Evolutionary conservation across 192 early-diverging fungal species (phyloP).

Genomic region (Backusella morwellensis): DNA sequence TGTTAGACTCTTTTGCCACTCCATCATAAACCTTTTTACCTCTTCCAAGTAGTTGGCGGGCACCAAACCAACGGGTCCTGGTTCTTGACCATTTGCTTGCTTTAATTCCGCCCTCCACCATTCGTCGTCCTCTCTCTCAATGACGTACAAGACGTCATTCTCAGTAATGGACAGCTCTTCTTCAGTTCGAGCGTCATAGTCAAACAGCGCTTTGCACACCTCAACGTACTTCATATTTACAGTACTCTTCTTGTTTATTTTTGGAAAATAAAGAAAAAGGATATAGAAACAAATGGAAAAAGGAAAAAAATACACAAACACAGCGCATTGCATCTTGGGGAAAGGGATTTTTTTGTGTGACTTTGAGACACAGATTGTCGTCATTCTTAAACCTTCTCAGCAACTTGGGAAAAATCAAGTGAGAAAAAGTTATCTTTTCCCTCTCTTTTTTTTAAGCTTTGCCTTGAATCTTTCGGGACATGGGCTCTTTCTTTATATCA

Average conservation of each 20-base stretch:
- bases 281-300: too few species aligned
- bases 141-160: slow-evolving; percentile 82
- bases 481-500: too few species aligned
- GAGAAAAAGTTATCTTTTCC: too few species aligned
- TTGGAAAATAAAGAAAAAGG: not conserved
- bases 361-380: too few species aligned
- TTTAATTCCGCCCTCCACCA: slow-evolving; percentile 89
- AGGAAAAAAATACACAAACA: not conserved
- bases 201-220: slow-evolving; percentile 82
- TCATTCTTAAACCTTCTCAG: too few species aligned
- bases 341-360: too few species aligned
- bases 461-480: too few species aligned
- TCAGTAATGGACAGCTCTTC: slow-evolving; percentile 88
- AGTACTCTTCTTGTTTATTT: not conserved
- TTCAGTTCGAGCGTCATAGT: slow-evolving; percentile 79
- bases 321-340: too few species aligned
- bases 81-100: slow-evolving; percentile 42
- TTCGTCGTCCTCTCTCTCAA: slow-evolving; percentile 87
- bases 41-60: slow-evolving; percentile 90
- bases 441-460: too few species aligned
- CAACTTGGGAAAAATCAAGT: not conserved
- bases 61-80: slow-evolving; percentile 71
- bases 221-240: slow-evolving; percentile 42
- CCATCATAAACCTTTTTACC: slow-evolving; percentile 6
- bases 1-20: not conserved